Evolutionary conservation across 1,284 basidiomycete species (phyloP).

Genomic region (Mycosarcoma mackinlayi): DNA sequence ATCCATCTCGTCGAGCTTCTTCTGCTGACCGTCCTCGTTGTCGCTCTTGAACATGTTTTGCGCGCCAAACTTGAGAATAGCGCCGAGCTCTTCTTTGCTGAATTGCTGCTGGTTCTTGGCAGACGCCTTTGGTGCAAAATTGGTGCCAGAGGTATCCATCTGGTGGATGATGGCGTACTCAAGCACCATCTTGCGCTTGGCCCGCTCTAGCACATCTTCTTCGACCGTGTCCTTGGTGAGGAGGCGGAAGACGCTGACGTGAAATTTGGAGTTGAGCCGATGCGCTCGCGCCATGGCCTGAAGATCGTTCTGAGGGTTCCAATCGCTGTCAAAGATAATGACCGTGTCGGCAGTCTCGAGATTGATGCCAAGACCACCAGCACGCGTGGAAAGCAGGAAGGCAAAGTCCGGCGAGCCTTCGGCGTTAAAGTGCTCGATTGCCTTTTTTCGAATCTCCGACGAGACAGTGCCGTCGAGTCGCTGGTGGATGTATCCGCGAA

Average conservation of each 20-base stretch:
- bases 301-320: conserved; percentile 98
- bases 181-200: conserved; percentile 99
- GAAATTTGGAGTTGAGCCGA: conserved; percentile 76
- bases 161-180: conserved; percentile 99
- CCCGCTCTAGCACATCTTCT: conserved; percentile 96
- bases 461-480: conserved; percentile 81
- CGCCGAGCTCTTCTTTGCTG: conserved; percentile 95
- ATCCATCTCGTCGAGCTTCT: conserved; percentile 99
- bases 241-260: conserved; percentile 96
- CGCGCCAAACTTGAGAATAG: conserved; percentile 99
- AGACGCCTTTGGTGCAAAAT: conserved; percentile 79
- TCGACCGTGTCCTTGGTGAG: conserved; percentile 99
- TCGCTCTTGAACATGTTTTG: conserved; percentile 99
- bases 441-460: conserved; percentile 84
- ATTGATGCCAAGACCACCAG: conserved; percentile 68
- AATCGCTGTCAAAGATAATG: conserved; percentile 89
- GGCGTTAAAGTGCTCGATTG: conserved; percentile 82
- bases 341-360: conserved; percentile 92
- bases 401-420: conserved; percentile 77
- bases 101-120: conserved; percentile 74
- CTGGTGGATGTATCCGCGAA: conserved; percentile 86
- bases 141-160: conserved; percentile 98
- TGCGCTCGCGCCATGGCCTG: conserved; percentile 97
- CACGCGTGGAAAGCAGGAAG: conserved; percentile 66
- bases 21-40: conserved; percentile 83